A percentile compares a stretch with the other conserved stretches of the same genome.
These are phyloP conservation scores for Knufia fluminis DNA, from an alignment of 2,329 filamentous ascomycete species.

Conservation along the genomic window DNA sequence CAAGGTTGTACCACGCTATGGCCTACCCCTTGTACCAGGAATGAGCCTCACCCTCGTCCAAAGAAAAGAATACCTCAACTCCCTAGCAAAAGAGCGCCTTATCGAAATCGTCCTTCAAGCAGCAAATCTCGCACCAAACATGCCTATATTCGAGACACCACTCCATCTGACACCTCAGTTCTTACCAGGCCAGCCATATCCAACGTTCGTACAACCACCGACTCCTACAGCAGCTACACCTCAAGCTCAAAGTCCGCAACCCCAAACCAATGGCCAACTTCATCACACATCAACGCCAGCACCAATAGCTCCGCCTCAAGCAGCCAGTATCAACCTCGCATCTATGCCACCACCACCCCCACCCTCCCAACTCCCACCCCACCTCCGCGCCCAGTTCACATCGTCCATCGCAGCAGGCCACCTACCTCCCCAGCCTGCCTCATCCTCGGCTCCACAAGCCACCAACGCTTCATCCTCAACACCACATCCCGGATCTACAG, in stretches of 20 bases:
- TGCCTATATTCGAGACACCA: constrained; percentile 20
- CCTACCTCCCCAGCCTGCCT: not conserved
- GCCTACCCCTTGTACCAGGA: constrained; percentile 16
- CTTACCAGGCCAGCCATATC: not conserved
- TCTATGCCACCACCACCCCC: not conserved
- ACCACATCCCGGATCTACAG: not conserved
- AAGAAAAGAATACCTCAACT: constrained; percentile 18
- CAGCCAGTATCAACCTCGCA: not conserved
- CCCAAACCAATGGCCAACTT: not conserved
- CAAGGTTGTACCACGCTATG: constrained; percentile 7
- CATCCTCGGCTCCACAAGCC: not conserved
- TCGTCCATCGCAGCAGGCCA: not conserved
- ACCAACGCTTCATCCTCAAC: not conserved
- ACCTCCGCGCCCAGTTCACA: constrained; percentile 10
- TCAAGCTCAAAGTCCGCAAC: not conserved
- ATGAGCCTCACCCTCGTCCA: constrained; percentile 14
- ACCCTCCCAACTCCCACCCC: constrained; percentile 6
- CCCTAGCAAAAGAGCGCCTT: constrained; percentile 19
- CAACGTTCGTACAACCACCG: not conserved
- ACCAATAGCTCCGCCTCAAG: too few species aligned
- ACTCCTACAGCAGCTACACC: constrained; percentile 12
- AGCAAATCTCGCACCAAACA: constrained; percentile 19
- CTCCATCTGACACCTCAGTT: constrained; percentile 7
- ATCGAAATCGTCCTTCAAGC: constrained; percentile 21
- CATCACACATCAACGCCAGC: constrained; percentile 10